Conservation (phyloP, 805 yeast species). For the Myxozyma udenii region DNA sequence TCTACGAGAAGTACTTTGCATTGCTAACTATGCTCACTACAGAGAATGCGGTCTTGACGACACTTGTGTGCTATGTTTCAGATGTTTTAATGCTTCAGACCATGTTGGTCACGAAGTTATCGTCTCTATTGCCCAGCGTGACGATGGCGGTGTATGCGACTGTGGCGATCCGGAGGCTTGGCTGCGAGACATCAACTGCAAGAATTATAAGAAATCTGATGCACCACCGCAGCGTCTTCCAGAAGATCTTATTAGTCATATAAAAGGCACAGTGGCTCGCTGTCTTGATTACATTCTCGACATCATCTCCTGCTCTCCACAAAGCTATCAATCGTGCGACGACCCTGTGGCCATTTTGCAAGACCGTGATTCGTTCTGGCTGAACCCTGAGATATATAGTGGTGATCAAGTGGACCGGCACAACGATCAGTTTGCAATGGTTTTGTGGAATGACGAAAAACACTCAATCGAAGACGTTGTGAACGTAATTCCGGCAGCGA, state of each 20-base stretch:
- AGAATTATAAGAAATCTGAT: slow-evolving; percentile 37
- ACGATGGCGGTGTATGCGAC: slow-evolving; percentile 77
- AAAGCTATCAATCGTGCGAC: slow-evolving; percentile 23
- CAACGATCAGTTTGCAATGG: slow-evolving; percentile 36
- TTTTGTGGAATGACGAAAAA: slow-evolving; percentile 74
- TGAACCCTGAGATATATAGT: slow-evolving; percentile 47
- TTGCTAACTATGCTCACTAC: neutral
- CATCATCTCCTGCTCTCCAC: slow-evolving; percentile 40
- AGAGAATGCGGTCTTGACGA: slow-evolving; percentile 66
- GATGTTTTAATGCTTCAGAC: slow-evolving; percentile 65
- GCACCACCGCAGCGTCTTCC: slow-evolving; percentile 42
- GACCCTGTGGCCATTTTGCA: slow-evolving; percentile 7
- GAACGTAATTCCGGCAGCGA: slow-evolving; percentile 59
- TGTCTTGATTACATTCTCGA: slow-evolving; percentile 61
- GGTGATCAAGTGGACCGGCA: slow-evolving; percentile 35
- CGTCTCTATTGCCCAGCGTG: slow-evolving; percentile 55
- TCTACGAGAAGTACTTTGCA: neutral
- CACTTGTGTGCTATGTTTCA: slow-evolving; percentile 75
- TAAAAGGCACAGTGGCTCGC: slow-evolving; percentile 45
- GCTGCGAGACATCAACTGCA: slow-evolving; percentile 54
- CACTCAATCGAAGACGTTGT: slow-evolving; percentile 74
- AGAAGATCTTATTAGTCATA: slow-evolving; percentile 42
- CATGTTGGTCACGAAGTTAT: slow-evolving; percentile 74
- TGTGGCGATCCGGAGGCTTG: slow-evolving; percentile 90
- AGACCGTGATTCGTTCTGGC: slow-evolving; percentile 33